Percentiles rank a stretch among this genome's conserved stretches.
Evolutionary conservation across 2,329 filamentous ascomycete species (phyloP).

Genomic region (Fusarium dlaminii): DNA sequence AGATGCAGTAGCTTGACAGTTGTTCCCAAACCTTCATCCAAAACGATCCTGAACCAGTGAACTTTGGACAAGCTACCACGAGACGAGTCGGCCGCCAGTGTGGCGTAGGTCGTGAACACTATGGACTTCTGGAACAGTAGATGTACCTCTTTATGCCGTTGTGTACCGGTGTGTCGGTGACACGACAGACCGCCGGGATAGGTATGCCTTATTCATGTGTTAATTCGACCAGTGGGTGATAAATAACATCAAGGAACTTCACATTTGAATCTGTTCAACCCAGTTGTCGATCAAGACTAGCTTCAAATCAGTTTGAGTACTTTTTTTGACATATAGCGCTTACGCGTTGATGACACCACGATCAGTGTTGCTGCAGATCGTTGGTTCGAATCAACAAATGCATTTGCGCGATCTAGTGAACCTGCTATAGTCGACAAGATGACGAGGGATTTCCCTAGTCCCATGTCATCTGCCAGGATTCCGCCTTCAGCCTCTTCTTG

Average conservation of each 20-base stretch:
- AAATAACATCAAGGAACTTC: fast-evolving
- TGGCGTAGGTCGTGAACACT: neutral
- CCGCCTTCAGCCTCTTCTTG: neutral
- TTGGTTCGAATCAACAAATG: neutral
- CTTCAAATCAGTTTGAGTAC: fast-evolving
- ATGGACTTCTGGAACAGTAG: neutral
- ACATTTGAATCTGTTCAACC: neutral
- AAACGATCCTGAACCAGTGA: neutral
- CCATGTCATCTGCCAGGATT: neutral
- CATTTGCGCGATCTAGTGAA: neutral
- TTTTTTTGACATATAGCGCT: neutral
- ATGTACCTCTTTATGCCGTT: neutral
- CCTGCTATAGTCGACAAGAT: neutral
- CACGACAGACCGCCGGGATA: fast-evolving
- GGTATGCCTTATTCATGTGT: neutral
- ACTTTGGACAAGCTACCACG: neutral
- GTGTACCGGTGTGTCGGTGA: neutral
- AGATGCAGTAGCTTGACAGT: fast-evolving
- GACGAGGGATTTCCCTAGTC: neutral
- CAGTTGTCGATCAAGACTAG: neutral
- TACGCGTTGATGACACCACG: neutral
- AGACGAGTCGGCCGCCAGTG: neutral
- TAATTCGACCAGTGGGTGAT: fast-evolving
- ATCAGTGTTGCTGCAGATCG: neutral
- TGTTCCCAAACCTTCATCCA: neutral